Conservation (phyloP, 495 filamentous ascomycete genomes). For the Aspergillus biplanus region DNA sequence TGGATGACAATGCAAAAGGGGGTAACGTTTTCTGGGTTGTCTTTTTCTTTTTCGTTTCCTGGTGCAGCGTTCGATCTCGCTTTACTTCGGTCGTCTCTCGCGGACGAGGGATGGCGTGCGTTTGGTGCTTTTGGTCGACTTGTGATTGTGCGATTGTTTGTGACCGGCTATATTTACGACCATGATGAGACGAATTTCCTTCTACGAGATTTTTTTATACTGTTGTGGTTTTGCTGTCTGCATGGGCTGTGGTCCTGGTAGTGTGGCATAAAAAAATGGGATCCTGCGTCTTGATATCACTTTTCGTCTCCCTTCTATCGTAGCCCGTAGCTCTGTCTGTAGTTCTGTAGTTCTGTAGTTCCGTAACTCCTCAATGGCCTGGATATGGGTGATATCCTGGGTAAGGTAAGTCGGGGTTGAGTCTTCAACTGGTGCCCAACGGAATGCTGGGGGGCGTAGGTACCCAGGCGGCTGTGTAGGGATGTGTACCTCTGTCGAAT, state of each 20-base stretch:
- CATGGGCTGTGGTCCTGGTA: conserved; percentile 3
- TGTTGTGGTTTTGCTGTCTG: conserved; percentile 24
- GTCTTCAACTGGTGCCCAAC: no score
- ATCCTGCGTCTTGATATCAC: neutral
- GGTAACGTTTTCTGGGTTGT: conserved; percentile 23
- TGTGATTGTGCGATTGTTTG: conserved; percentile 27
- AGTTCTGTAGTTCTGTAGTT: no score
- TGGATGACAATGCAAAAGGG: conserved; percentile 18
- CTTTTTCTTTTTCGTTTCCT: conserved; percentile 9
- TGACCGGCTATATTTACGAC: conserved; percentile 42
- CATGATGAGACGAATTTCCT: conserved; percentile 55
- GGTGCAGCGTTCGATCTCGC: conserved; percentile 20
- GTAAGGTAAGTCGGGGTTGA: no score
- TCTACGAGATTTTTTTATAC: conserved; percentile 30
- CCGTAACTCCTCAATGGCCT: no score
- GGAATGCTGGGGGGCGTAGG: no score
- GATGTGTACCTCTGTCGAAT: no score
- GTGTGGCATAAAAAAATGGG: conserved; percentile 12
- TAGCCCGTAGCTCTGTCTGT: neutral
- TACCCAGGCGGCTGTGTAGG: no score
- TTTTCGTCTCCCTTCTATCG: neutral
- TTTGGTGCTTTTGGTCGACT: conserved; percentile 31
- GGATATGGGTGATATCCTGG: no score
- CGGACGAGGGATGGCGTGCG: conserved; percentile 27
- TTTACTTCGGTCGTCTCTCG: conserved; percentile 20